phyloP scores from a whole-genome alignment of 805 yeast species.

The Vanderwaltozyma polyspora region DNA sequence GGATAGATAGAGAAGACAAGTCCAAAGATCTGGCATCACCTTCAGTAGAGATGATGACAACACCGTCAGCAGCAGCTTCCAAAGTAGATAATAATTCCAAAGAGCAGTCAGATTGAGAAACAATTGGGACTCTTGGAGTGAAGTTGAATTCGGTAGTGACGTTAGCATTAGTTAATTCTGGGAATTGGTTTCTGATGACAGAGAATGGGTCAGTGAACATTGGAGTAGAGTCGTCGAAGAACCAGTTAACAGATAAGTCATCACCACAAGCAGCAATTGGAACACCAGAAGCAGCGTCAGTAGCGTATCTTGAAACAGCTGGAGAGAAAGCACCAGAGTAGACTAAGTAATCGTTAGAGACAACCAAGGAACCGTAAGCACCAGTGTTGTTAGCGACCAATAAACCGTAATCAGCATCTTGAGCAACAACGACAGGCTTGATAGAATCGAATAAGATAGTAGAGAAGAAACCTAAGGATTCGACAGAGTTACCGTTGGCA shows the following conservation, averaged over 20 bases:
- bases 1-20: slow-evolving; percentile 8
- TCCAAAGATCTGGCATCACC: slow-evolving; percentile 13
- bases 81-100: slow-evolving; percentile 11
- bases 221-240: slow-evolving; percentile 17
- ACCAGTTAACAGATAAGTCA: slow-evolving; percentile 15
- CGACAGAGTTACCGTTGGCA: slow-evolving; percentile 14
- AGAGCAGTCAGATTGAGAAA: slow-evolving; percentile 14
- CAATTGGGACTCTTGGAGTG: slow-evolving; percentile 17
- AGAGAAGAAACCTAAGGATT: slow-evolving; percentile 21
- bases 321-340: slow-evolving; percentile 20
- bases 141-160: neutral
- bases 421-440: slow-evolving; percentile 18
- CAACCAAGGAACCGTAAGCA: slow-evolving; percentile 19
- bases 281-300: slow-evolving; percentile 10
- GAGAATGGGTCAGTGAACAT: slow-evolving; percentile 10
- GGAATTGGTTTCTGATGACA: slow-evolving; percentile 13
- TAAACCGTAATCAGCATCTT: slow-evolving; percentile 12
- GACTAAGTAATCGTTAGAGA: slow-evolving; percentile 9
- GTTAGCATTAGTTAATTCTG: slow-evolving; percentile 15
- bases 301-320: slow-evolving; percentile 1
- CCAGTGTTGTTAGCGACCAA: slow-evolving; percentile 13
- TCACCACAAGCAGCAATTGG: slow-evolving; percentile 19
- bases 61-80: slow-evolving; percentile 15
- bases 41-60: slow-evolving; percentile 20
- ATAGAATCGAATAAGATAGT: slow-evolving; percentile 14